Evolutionary conservation across 257 asterid species (phyloP), one percentile per base, ranked within the genome.

Genomic region (Solanum corneliomulleri): DNA sequence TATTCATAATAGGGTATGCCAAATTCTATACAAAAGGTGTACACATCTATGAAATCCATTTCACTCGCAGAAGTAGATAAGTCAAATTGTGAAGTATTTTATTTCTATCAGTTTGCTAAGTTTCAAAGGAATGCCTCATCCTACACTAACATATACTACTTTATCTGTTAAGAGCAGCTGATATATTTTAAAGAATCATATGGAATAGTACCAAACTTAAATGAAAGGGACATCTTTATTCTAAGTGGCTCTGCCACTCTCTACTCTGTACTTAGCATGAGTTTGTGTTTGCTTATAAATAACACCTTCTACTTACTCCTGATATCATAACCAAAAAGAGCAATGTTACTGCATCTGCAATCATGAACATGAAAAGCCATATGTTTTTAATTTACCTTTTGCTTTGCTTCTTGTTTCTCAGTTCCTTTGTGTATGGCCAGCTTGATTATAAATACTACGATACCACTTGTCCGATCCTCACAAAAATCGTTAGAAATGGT

Each of bases 361-460:
- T 11, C 49, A 39, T 89, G 69, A 86, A 88, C 18, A 89, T 88
- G 91, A 82, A 47, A 86, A 86, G 3, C 88, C 47, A 71, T 15
- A 86, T 71, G 78, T 56, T 71, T 74, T 87, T 88, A 2, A 64
- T 88, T 84, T 14, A 87, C 29, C 62, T 76, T 74, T 87, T 87
- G 86, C 41, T 90, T 70, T 85, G 91, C 85, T 81, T 90, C 89
- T 87, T 92, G 87, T 82, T 91, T 80, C 83, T 91, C 25, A 66
- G 88, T 84, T 82, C 89, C 64, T 82, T 33, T 72, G 91, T 91
- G 29, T 68, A 52, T 86, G 42, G 94, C 68, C 97, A 95, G 78
- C 95, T 95, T 25, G 94, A 95, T 84, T 91, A 83, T 84, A 90
- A 89, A 11, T 94, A 86, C 42, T 95, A 95, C 69, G 96, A 91